Base-by-base conservation (phyloP, 257 asterid species). In the Ballota nigra region DNA sequence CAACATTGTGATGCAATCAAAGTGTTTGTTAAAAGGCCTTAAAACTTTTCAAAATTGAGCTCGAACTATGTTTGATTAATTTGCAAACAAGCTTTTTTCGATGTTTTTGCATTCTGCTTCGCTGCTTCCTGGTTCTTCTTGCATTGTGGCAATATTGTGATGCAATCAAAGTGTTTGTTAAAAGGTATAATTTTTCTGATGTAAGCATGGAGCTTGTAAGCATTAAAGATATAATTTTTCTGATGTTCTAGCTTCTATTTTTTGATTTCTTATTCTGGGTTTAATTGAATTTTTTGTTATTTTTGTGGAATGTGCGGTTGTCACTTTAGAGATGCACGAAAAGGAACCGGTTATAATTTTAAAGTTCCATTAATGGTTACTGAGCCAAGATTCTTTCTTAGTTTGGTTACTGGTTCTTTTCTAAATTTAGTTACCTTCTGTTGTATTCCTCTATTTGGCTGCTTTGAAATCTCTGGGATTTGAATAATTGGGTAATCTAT, bases 171-270 rank as follows among this genome's bases (percentile, higher is more conserved):
- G n/a, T n/a, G n/a, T n/a, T n/a, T n/a, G n/a, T n/a, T n/a, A n/a
- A n/a, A n/a, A n/a, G n/a, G n/a, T n/a, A n/a, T n/a, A n/a, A n/a
- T n/a, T n/a, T n/a, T n/a, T n/a, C n/a, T n/a, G n/a, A n/a, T n/a
- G n/a, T n/a, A n/a, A n/a, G n/a, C 56, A 61, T 67, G 64, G 71
- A 78, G 33, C 49, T 68, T 24, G 82, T 78, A 62, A 68, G 76
- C 75, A 19, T 66, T 31, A 47, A 29, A 56, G 28, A 38, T 8
- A 15, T 3, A 1, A 0, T 28, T 16, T 23, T 18, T 13, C 23
- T 20, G 61, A 22, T 8, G 5, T 4, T 45, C 18, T 13, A 4
- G 20, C 16, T 47, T 29, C 29, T 19, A 4, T 19, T 62, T 49
- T 19, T 38, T 28, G 6, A 7, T 18, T 47, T 62, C 31, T 33